Evolutionary conservation across 2,329 filamentous ascomycete species (phyloP), one percentile per base, ranked within the genome.

Genomic region (Xylaria sp.): DNA sequence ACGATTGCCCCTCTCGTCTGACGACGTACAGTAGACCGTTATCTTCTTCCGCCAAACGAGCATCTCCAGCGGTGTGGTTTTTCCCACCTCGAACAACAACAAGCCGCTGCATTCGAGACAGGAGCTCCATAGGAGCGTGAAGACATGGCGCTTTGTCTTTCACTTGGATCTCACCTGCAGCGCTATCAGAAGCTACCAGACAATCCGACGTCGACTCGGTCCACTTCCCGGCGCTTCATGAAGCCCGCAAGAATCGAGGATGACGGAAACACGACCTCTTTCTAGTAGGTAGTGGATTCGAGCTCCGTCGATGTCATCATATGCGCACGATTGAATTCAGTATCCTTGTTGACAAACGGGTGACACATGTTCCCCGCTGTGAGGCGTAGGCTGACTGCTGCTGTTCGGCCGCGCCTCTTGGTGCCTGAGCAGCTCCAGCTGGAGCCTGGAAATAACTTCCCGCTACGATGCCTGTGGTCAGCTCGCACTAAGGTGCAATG

Each of bases 381-480:
- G 34, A 18, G n/a, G 9, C n/a, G 19, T 49, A 19, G 49, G 54
- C 61, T 57, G 59, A 63, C 56, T 16, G 39, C 39, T 42, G 23
- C 23, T 37, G 30, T 13, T 18, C 13, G 35, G 51, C 19, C 34
- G 44, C 30, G 30, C 6, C 13, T 16, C 18, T 37, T n/a, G 6
- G 11, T 46, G 50, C 34, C 10, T 30, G 54, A 55, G 30, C 16
- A 55, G 35, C 61, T 30, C 23, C 23, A 30, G 23, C 23, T 30
- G 3, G 23, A 5, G 23, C 23, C 23, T 57, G 59, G 59, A 50
- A 18, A 3, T 30, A 50, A 49, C 4, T 49, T n/a, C 6, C 48
- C 18, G 16, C 42, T 37, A 54, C 47, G 44, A 48, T 23, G 34
- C 11, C 53, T 51, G 53, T 18, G n/a, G 61, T 63, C 61, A 63